These are phyloP conservation scores for Rhodotorula sp. DNA, from an alignment of 1,284 basidiomycete genomes.

Conservation along the genomic window DNA sequence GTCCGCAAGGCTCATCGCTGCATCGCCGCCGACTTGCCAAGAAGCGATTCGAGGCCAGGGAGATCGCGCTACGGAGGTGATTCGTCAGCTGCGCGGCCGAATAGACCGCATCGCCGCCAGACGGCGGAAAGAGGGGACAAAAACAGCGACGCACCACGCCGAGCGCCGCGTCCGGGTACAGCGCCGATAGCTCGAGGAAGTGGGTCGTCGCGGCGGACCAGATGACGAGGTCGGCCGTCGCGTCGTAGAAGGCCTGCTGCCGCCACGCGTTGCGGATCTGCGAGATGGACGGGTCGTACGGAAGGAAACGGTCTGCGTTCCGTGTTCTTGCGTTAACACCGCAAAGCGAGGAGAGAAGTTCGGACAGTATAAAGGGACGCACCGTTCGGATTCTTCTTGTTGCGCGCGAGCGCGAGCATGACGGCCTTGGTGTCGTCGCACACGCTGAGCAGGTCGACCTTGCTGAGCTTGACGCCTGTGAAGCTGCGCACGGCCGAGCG, in stretches of 20 bases:
- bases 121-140: too few species aligned
- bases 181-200: slow-evolving; percentile 34
- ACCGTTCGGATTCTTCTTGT: slow-evolving; percentile 19
- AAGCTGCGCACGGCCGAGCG: slow-evolving; percentile 34
- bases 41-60: slow-evolving; percentile 6
- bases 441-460: slow-evolving; percentile 26
- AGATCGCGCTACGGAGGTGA: neutral
- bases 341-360: neutral
- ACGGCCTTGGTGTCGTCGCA: slow-evolving; percentile 39
- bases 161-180: slow-evolving; percentile 20
- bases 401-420: slow-evolving; percentile 22
- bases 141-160: slow-evolving; percentile 20
- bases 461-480: slow-evolving; percentile 19
- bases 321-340: fast-evolving
- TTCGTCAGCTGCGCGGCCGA: neutral
- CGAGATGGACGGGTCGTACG: slow-evolving; percentile 35
- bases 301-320: slow-evolving; percentile 34
- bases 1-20: neutral
- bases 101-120: neutral
- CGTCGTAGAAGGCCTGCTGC: slow-evolving; percentile 19
- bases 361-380: neutral
- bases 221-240: slow-evolving; percentile 20
- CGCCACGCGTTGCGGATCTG: slow-evolving; percentile 35
- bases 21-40: neutral
- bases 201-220: slow-evolving; percentile 39